Evolutionary conservation across 768 basidiomycete species (phyloP), one percentile per base, ranked within the genome.

Genomic region (Mycena haematopus): DNA sequence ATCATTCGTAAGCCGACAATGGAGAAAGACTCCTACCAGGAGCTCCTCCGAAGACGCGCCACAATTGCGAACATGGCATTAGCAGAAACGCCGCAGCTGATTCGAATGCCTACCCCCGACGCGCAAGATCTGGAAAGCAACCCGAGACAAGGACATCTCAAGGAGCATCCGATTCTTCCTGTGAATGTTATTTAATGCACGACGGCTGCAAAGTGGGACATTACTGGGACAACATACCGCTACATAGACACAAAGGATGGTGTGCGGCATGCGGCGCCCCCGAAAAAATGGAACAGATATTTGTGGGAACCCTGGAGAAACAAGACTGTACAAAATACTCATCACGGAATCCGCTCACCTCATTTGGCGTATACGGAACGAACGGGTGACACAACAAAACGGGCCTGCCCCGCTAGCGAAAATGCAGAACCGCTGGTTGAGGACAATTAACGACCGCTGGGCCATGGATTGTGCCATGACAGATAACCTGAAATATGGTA

Each of bases 271-370:
- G 40, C 40, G 9, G 9, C 6, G 19, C 6, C 14, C 17, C 13
- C 19, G 40, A 42, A 15, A 19, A 9, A 3, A 42, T 42, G 40
- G 40, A 42, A 5, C 40, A 42, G 2, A 42, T 42, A 42, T n/a
- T 42, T 13, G 14, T 3, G 46, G 46, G 1, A 17, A 47, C 46
- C 46, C 25, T 24, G 46, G 46, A 2, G 15, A 6, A 17, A 47
- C 24, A 27, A 24, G 46, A 11, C 25, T 47, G 6, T 27, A 47
- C 25, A 47, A 27, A 27, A 47, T 47, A 11, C n/a, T 36, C 22
- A 52, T 52, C 5, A 52, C 50, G 11, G 50, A 52, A 22, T 52
- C 50, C 14, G 50, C 50, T 4, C 50, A 52, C 21, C 50, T 35
- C 0, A 52, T 52, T 6, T 50, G 49, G 49, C 29, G 29, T 7